Conservation (phyloP, 805 yeast species). For the Candida parachauliodes region DNA sequence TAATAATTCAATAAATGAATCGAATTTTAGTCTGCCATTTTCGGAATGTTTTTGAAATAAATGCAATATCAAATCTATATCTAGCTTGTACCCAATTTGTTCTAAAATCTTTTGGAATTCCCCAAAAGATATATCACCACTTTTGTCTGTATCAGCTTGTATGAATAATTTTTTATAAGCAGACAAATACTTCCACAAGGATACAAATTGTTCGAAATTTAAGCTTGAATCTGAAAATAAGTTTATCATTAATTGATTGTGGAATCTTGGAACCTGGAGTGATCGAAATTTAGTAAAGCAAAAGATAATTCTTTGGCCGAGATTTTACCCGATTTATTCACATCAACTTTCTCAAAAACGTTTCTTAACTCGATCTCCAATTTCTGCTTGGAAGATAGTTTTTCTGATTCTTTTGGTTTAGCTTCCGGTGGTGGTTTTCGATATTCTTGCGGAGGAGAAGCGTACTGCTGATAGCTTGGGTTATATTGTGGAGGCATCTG, state of each 20-base stretch:
- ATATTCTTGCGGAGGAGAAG: background rate
- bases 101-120: constrained; percentile 60
- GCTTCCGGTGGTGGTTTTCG: constrained; percentile 4
- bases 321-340: constrained; percentile 50
- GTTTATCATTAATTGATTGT: constrained; percentile 61
- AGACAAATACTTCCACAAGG: constrained; percentile 63
- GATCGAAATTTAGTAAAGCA: constrained; percentile 62
- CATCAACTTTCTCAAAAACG: constrained; percentile 54
- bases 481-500: constrained; percentile 1
- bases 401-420: background rate
- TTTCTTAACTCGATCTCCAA: constrained; percentile 46
- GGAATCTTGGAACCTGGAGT: constrained; percentile 55
- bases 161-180: constrained; percentile 65
- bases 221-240: constrained; percentile 39
- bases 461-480: background rate
- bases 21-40: constrained; percentile 59
- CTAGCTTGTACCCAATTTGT: constrained; percentile 63
- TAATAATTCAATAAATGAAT: constrained; percentile 75
- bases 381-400: constrained; percentile 32
- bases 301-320: constrained; percentile 54
- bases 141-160: constrained; percentile 55
- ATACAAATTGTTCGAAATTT: constrained; percentile 60
- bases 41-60: constrained; percentile 55
- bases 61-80: constrained; percentile 53
- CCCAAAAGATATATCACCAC: constrained; percentile 59